Base-by-base conservation (phyloP, 2,329 filamentous ascomycete genomes). In the Coleophoma crateriformis region DNA sequence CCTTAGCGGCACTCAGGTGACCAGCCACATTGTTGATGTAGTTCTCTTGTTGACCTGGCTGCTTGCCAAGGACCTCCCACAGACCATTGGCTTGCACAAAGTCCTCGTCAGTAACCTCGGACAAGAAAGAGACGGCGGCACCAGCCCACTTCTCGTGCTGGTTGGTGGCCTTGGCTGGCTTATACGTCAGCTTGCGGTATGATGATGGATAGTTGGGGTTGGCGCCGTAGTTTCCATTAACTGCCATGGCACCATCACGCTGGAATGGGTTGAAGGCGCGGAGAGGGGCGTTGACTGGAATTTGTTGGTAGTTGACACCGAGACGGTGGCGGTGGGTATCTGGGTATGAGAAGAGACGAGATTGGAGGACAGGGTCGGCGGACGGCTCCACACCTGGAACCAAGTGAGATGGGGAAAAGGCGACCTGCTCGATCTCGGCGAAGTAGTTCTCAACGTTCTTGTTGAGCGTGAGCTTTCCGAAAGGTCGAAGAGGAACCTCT, bases 161-260 rank as follows among this genome's bases (percentile, higher is more conserved):
- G 32, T 63, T 62, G 22, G 64, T 68, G 10, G 68, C 65, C 57
- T 68, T 68, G 50, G 70, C 66, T 35, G 69, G 51, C 54, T 67
- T 68, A 64, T 74, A 76, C 8, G 68, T 68, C 46, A 78, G 50
- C 7, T 63, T 60, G 17, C 73, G 71, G 65, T 74, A 77, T 22
- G 72, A 73, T 37, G 72, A 75, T 17, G 72, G 70, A 59, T 84
- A 85, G 67, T 79, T 80, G 10, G 79, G 78, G 61, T 82, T 77
- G 20, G 71, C 70, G 46, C 79, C 80, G 58, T 82, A 81, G 68
- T 84, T 84, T 49, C 71, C 72, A 68, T 89, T 86, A 62, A 81
- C 73, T 50, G 82, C 78, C 84, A 89, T 90, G 51, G 66, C 63
- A 14, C 87, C 87, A 61, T 90, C 86, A 53, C 87, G 81, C 65